Evolutionary conservation across 164 flowering plant species (phyloP).

Genomic region (Protea cynaroides): DNA sequence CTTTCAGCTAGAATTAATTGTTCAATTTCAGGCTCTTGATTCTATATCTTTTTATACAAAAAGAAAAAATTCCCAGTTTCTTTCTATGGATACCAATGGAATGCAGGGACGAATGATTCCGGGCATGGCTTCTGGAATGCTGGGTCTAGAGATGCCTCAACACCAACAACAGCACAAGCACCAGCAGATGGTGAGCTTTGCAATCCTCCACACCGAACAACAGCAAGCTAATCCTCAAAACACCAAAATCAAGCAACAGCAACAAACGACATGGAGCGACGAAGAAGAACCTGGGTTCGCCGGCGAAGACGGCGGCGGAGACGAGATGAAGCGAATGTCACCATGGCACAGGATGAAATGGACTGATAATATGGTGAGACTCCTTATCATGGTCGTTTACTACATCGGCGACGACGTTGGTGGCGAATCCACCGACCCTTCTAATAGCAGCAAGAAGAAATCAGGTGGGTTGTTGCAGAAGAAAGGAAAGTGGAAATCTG

Average conservation of each 20-base stretch:
- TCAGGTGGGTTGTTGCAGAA: slow-evolving; percentile 55
- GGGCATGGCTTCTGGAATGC: slow-evolving; percentile 20
- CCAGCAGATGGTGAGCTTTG: slow-evolving; percentile 16
- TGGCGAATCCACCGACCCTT: slow-evolving; percentile 25
- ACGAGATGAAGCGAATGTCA: slow-evolving; percentile 14
- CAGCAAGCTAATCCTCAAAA: slow-evolving; percentile 4
- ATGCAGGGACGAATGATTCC: slow-evolving; percentile 11
- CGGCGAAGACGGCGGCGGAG: not conserved
- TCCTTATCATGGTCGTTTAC: slow-evolving; percentile 34
- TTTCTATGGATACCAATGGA: slow-evolving; percentile 18
- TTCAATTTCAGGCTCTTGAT: not conserved
- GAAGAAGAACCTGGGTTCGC: slow-evolving; percentile 16
- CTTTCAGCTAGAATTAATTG: too few relatives aligned
- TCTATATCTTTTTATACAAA: not conserved
- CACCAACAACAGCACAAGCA: slow-evolving; percentile 20
- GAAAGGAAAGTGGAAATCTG: slow-evolving; percentile 93
- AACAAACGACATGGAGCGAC: slow-evolving; percentile 11
- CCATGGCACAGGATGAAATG: slow-evolving; percentile 36
- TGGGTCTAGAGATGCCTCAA: slow-evolving; percentile 27
- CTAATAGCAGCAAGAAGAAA: slow-evolving; percentile 27
- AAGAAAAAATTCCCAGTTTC: not conserved
- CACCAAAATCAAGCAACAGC: slow-evolving; percentile 12
- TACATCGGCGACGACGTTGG: slow-evolving; percentile 42
- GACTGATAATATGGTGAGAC: slow-evolving; percentile 27
- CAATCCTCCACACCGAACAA: slow-evolving; percentile 7